A percentile compares a stretch with the other conserved stretches of the same genome.
Conservation (phyloP, 2,329 filamentous ascomycete genomes). For the Sclerotinia glacialis region DNA sequence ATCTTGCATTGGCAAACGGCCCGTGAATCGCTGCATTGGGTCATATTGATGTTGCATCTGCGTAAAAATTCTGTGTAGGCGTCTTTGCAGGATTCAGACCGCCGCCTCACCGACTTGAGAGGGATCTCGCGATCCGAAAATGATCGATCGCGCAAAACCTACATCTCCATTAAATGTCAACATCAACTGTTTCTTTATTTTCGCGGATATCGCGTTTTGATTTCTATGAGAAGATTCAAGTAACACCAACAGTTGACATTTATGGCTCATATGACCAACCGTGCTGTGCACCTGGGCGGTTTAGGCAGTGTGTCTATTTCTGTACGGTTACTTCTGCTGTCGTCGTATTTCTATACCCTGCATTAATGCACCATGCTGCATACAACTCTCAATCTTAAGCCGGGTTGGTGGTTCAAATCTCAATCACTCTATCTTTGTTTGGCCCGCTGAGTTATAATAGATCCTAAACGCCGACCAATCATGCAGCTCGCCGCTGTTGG, state of each 20-base stretch:
- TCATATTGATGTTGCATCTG: neutral
- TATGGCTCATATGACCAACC: no score
- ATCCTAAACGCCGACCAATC: neutral
- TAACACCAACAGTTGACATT: no score
- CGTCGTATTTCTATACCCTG: neutral
- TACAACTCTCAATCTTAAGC: neutral
- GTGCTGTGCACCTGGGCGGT: no score
- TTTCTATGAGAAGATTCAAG: no score
- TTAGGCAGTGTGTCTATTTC: neutral
- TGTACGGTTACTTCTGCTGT: neutral
- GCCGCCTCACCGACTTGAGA: no score
- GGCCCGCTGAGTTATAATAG: neutral
- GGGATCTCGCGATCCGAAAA: no score
- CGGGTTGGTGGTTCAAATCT: neutral
- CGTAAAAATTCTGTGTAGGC: neutral
- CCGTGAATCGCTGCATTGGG: neutral
- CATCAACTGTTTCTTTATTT: no score
- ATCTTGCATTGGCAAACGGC: neutral
- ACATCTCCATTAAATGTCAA: no score
- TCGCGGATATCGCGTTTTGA: no score
- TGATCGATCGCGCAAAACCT: no score
- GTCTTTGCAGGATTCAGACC: no score
- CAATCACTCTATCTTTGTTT: neutral
- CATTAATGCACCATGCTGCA: neutral
- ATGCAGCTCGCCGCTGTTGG: neutral